Conservation (phyloP, 2,329 filamentous ascomycete genomes). For the Sarocladium oryzae region DNA sequence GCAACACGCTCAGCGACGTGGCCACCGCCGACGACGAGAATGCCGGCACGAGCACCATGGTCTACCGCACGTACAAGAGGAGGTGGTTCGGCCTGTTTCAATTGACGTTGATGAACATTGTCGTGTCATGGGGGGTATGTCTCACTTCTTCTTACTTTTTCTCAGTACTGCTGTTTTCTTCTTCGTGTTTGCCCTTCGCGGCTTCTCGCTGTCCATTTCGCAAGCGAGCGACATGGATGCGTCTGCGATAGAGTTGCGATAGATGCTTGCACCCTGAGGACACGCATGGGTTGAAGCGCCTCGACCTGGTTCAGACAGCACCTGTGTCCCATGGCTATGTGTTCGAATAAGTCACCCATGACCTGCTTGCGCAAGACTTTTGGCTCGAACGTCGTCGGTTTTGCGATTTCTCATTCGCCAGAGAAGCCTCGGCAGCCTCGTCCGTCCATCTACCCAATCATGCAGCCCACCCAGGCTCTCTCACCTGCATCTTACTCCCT, state of each 20-base stretch:
- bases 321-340: too few species aligned
- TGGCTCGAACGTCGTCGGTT: too few species aligned
- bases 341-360: too few species aligned
- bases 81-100: slow-evolving; percentile 84
- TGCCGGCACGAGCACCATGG: slow-evolving; percentile 12
- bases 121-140: slow-evolving; percentile 93
- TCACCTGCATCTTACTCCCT: not conserved
- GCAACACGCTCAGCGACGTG: not conserved
- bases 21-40: not conserved
- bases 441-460: not conserved
- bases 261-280: too few species aligned
- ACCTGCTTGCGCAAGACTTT: too few species aligned
- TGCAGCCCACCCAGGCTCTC: slow-evolving; percentile 1
- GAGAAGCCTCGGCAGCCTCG: too few species aligned
- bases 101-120: slow-evolving; percentile 80
- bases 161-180: not conserved
- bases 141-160: not conserved
- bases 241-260: not conserved
- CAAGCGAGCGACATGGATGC: not conserved
- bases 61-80: slow-evolving; percentile 61
- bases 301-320: too few species aligned
- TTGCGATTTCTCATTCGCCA: too few species aligned
- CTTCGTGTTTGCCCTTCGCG: not conserved
- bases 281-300: too few species aligned
- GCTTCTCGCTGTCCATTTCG: too few species aligned